phyloP scores from a whole-genome alignment of 2,329 filamentous ascomycete species.

The Laburnicola sp. region DNA sequence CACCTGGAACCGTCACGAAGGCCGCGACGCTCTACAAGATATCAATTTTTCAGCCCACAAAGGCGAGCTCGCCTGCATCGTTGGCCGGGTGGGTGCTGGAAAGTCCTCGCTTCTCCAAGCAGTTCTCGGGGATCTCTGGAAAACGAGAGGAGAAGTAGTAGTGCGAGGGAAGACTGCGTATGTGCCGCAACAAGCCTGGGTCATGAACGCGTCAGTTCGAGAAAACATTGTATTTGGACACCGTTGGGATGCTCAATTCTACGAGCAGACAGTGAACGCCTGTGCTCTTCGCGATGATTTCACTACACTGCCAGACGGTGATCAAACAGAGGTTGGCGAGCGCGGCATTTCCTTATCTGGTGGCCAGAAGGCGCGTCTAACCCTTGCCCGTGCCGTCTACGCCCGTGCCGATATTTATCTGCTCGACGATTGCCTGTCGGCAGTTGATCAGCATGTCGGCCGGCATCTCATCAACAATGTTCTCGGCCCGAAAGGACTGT shows the following conservation, averaged over 20 bases:
- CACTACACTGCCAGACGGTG: slow-evolving; percentile 86
- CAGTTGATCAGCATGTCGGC: slow-evolving; percentile 97
- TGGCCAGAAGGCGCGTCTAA: slow-evolving; percentile 92
- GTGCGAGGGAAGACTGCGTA: slow-evolving; percentile 85
- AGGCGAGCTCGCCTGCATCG: slow-evolving; percentile 88
- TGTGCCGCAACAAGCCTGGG: slow-evolving; percentile 90
- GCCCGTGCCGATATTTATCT: slow-evolving; percentile 95
- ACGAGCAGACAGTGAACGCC: slow-evolving; percentile 87
- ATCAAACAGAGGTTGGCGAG: slow-evolving; percentile 95
- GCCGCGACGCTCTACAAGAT: slow-evolving; percentile 69
- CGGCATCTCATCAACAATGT: slow-evolving; percentile 94
- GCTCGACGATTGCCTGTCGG: slow-evolving; percentile 90
- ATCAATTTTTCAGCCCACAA: slow-evolving; percentile 90
- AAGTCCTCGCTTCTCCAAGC: slow-evolving; percentile 92
- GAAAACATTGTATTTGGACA: slow-evolving; percentile 98
- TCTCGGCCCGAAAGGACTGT: slow-evolving; percentile 78
- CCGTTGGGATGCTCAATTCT: slow-evolving; percentile 89
- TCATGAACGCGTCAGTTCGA: slow-evolving; percentile 95
- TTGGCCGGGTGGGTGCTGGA: slow-evolving; percentile 90
- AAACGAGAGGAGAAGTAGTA: slow-evolving; percentile 78
- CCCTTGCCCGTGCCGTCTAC: slow-evolving; percentile 90
- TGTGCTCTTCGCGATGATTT: slow-evolving; percentile 93
- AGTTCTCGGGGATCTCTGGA: slow-evolving; percentile 90
- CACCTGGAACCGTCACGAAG: slow-evolving; percentile 88
- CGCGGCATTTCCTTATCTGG: slow-evolving; percentile 94